Conservation (phyloP, 257 asterid species). For the Plectranthus barbatus region DNA sequence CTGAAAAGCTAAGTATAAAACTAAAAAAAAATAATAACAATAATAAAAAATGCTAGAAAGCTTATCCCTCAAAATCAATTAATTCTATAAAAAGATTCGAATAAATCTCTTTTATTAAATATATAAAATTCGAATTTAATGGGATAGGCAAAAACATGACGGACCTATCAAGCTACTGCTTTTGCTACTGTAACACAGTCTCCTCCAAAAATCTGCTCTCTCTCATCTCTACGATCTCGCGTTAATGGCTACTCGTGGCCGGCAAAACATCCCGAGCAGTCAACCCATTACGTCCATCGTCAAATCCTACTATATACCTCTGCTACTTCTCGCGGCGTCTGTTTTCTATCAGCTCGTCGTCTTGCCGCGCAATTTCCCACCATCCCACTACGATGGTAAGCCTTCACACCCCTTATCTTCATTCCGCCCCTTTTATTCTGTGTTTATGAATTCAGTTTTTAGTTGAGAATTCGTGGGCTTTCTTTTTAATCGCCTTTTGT, state of each 20-base stretch:
- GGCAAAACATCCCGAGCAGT: slow-evolving; percentile 19
- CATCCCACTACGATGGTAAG: slow-evolving; percentile 73
- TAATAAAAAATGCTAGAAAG: too few species aligned
- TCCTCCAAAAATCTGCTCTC: not conserved
- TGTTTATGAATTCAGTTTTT: not conserved
- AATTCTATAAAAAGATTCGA: too few species aligned
- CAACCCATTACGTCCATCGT: slow-evolving; percentile 21
- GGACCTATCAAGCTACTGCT: too few species aligned
- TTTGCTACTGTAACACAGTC: too few species aligned
- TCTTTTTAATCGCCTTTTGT: not conserved
- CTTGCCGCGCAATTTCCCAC: slow-evolving; percentile 70
- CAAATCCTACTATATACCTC: slow-evolving; percentile 60
- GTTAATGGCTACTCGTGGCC: slow-evolving; percentile 35
- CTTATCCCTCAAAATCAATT: too few species aligned
- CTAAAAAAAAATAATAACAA: too few species aligned
- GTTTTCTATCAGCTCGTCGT: slow-evolving; percentile 71
- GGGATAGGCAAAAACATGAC: not conserved
- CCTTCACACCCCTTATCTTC: not conserved
- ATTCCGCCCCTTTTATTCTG: not conserved
- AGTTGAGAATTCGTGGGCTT: not conserved
- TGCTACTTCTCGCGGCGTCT: slow-evolving; percentile 52
- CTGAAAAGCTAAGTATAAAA: too few species aligned
- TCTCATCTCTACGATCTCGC: not conserved
- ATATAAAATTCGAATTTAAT: too few species aligned
- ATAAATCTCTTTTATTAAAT: not conserved